Base-by-base conservation (phyloP, 2,329 filamentous ascomycete genomes). In the Bimuria novae-zelandiae region DNA sequence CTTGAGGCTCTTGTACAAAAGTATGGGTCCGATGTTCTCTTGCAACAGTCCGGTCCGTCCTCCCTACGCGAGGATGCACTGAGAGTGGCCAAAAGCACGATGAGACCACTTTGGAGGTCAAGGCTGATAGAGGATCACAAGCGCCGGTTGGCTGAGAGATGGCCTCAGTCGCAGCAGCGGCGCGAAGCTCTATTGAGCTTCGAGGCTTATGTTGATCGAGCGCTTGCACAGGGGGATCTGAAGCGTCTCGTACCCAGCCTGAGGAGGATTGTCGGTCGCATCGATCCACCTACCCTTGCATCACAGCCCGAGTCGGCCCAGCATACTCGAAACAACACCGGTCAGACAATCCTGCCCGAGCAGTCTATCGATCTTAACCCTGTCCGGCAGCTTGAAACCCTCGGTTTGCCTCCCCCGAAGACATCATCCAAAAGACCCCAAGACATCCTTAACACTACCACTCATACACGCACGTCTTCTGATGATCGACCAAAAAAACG, bases 101-200 rank as follows among this genome's bases (percentile, higher is more conserved):
- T 52, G 17, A 41, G 43, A 36, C 32, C 49, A 44, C 27, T 33
- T 12, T 65, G 54, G 62, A 52, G 52, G 32, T 42, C 4, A 22
- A 54, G 32, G 39, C 46, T 68, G 3, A 36, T 68, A 17, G 41
- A 53, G 14, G 36, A 60, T 33, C 57, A 66, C 40, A 67, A 61
- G 49, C 48, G 37, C 30, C 59, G 54, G 21, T 42, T 62, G 23
- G 51, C 37, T 16, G 45, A 51, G 29, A 57, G 35, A 25, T 47
- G 51, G 42, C 49, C 42, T 2, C 30, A 37, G 12, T 39, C 45
- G 27, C 45, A 22, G 33, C 50, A 59, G 33, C n/a, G 7, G 23
- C 29, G 14, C 7, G 32, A 47, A 16, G 22, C 16, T 2, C 16
- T 23, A 10, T 21, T 39, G 44, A 10, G 29, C 7, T 29, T 47